Evolutionary conservation across 495 filamentous ascomycete genomes (phyloP).

Genomic region (Aspergillus affinis): DNA sequence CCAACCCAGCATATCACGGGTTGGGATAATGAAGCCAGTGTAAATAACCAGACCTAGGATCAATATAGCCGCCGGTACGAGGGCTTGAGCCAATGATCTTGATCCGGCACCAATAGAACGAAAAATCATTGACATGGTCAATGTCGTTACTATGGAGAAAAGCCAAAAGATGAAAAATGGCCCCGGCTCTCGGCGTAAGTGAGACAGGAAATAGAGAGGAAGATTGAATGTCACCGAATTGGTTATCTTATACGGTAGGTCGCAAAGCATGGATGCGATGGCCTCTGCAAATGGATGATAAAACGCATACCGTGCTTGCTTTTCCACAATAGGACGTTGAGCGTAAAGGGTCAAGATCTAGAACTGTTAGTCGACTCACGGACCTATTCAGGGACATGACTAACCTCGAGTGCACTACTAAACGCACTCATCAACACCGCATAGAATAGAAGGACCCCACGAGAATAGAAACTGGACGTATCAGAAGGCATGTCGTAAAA

Average conservation of each 20-base stretch:
- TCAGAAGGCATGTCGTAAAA: constrained; percentile 67
- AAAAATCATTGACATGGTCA: constrained; percentile 52
- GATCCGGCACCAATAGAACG: constrained; percentile 33
- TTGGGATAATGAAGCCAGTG: constrained; percentile 38
- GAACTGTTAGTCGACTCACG: background rate
- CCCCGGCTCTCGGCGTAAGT: constrained; percentile 36
- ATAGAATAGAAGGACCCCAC: constrained; percentile 79
- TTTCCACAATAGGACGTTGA: constrained; percentile 61
- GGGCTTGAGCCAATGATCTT: constrained; percentile 35
- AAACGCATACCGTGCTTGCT: constrained; percentile 59
- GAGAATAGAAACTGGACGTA: constrained; percentile 67
- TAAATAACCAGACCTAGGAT: constrained; percentile 35
- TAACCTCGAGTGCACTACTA: constrained; percentile 64
- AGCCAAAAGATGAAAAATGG: constrained; percentile 56
- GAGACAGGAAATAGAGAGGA: constrained; percentile 54
- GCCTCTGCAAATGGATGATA: constrained; percentile 60
- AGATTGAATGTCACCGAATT: constrained; percentile 47
- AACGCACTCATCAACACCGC: constrained; percentile 80
- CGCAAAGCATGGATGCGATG: constrained; percentile 53
- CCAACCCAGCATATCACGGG: constrained; percentile 38
- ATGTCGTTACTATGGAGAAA: constrained; percentile 42
- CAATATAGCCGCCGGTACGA: constrained; percentile 32
- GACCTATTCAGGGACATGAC: constrained; percentile 57
- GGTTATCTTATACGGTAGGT: constrained; percentile 52
- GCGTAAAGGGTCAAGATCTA: constrained; percentile 57